Evolutionary conservation across 1,284 basidiomycete genomes (phyloP).

Genomic region (Pterulicium gracile): DNA sequence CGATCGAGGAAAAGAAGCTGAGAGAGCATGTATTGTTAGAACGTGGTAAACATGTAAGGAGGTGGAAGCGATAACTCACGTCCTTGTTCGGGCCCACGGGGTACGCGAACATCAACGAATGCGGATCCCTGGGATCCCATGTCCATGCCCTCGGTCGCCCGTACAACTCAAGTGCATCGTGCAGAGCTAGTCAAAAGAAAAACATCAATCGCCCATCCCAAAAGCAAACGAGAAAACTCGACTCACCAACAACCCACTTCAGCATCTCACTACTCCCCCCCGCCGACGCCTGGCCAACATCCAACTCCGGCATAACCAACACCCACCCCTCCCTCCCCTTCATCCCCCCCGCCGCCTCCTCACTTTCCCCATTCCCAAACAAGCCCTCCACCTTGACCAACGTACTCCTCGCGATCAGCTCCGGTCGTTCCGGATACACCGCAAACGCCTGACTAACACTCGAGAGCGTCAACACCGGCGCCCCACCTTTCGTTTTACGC

Average conservation of each 20-base stretch:
- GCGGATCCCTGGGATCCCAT: constrained; percentile 76
- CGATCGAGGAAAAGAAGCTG: constrained; percentile 85
- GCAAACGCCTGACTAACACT: constrained; percentile 69
- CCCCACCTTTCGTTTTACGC: constrained; percentile 59
- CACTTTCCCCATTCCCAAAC: constrained; percentile 50
- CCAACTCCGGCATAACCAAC: constrained; percentile 78
- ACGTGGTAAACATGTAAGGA: constrained; percentile 5
- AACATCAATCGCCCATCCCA: constrained; percentile 7
- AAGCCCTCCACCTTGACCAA: constrained; percentile 82
- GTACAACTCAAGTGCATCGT: constrained; percentile 82
- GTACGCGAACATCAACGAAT: constrained; percentile 75
- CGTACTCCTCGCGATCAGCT: constrained; percentile 78
- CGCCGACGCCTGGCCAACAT: constrained; percentile 16
- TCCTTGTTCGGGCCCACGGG: constrained; percentile 67
- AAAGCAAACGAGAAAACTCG: constrained; percentile 5
- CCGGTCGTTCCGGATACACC: constrained; percentile 92
- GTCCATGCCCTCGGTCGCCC: constrained; percentile 76
- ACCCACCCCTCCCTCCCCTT: constrained; percentile 68
- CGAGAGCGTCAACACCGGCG: constrained; percentile 45
- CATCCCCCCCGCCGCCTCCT: constrained; percentile 57
- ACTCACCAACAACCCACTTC: constrained; percentile 83
- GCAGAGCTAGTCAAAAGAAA: constrained; percentile 55
- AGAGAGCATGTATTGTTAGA: constrained; percentile 5
- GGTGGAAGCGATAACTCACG: constrained; percentile 35
- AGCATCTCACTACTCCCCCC: constrained; percentile 59